Base-by-base conservation (phyloP, 2,329 filamentous ascomycete genomes). In the Aspergillus terreus region DNA sequence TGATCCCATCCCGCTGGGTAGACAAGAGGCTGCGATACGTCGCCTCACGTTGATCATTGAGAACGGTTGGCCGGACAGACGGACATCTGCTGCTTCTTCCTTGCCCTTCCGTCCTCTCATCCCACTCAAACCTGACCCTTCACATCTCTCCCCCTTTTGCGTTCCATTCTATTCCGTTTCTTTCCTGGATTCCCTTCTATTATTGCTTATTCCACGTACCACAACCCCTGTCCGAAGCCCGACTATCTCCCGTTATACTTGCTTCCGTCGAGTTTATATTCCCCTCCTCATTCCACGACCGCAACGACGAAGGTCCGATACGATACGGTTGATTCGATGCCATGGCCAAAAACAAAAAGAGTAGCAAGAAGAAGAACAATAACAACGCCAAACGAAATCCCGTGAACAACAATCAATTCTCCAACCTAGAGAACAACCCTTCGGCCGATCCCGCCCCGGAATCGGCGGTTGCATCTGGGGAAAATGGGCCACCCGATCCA, bases 301-400 rank as follows among this genome's bases (percentile, higher is more conserved):
- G 42, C 43, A 54, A 17, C 40, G 25, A 25, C 36, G 43, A 61
- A 44, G 52, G 51, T 55, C 47, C 50, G 51, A 49, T 53, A 44
- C 41, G 55, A 53, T 43, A 35, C 64, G 59, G 63, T 61, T 69
- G 52, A 67, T 57, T 58, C 54, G 58, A 64, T 62, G 63, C 56
- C 55, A 75, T 74, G 69, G 65, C 59, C 56, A 75, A 60, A 54
- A 58, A 60, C 51, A 73, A 68, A 54, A 66, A 65, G 54, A 69
- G 63, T 46, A 65, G 65, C 45, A 66, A 42, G 40, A 42, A 42
- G 40, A 42, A 63, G 56, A 63, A 54, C 54, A 65, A 54, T 46
- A 61, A 58, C 57, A 64, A 63, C 53, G 56, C 50, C 30, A 52
- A 54, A 48, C 57, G 57, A 38, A 52, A 49, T 43, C 62, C 63